Percentiles rank a stretch among this genome's conserved stretches.
These are phyloP conservation scores for Cenococcum geophilum DNA, from an alignment of 495 filamentous ascomycete genomes.

Conservation along the genomic window DNA sequence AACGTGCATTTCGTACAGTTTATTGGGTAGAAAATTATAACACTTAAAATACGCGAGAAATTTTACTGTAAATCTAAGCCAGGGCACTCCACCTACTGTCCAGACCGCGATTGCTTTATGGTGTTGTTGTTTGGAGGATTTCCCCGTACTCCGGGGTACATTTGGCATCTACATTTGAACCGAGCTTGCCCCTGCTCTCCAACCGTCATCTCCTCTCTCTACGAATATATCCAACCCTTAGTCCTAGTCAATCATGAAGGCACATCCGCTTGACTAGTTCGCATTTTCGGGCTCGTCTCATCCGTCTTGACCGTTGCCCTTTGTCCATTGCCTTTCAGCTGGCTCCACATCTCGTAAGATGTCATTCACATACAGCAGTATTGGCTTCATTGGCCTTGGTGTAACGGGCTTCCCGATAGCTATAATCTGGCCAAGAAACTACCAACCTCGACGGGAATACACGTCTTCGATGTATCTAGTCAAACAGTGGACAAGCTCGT, in stretches of 20 bases:
- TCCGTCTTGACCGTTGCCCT: neutral
- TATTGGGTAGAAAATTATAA: no score
- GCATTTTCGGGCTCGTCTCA: neutral
- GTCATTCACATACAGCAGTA: constrained; percentile 7
- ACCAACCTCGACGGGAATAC: constrained; percentile 29
- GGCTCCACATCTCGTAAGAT: neutral
- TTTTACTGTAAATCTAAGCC: no score
- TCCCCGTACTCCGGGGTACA: no score
- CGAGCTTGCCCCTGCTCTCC: no score
- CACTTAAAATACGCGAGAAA: no score
- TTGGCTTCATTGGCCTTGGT: constrained; percentile 48
- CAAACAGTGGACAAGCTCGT: constrained; percentile 37
- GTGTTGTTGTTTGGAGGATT: no score
- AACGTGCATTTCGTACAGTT: no score
- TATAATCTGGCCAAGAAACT: constrained; percentile 41
- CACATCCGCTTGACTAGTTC: neutral
- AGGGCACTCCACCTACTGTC: no score
- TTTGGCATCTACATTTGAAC: no score
- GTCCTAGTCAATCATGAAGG: neutral
- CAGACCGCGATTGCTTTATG: no score
- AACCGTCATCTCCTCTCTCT: neutral
- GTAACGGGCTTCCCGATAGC: constrained; percentile 48
- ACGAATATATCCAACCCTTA: neutral
- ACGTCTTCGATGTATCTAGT: constrained; percentile 42
- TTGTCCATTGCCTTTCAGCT: neutral